A percentile compares a stretch with the other conserved stretches of the same genome.
phyloP scores from a whole-genome alignment of 2,329 filamentous ascomycete species.

The Arthroderma sp. region DNA sequence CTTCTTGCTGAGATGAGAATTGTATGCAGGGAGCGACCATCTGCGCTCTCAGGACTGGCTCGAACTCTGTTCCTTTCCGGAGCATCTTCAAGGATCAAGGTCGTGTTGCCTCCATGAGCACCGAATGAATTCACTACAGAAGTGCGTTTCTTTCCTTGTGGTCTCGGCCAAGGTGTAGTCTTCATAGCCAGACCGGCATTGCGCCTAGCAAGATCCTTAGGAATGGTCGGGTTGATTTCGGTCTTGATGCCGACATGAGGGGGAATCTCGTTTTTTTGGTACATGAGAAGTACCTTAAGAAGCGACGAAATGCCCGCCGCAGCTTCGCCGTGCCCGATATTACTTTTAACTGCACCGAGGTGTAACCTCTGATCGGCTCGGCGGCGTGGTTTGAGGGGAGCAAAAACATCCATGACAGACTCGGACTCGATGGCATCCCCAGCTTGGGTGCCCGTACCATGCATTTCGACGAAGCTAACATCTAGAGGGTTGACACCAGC shows the following conservation, averaged over 20 bases:
- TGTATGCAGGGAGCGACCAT: slow-evolving; percentile 32
- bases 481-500: slow-evolving; percentile 44
- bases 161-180: slow-evolving; percentile 11
- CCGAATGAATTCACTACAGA: slow-evolving; percentile 55
- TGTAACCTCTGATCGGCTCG: slow-evolving; percentile 7
- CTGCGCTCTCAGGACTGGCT: not conserved
- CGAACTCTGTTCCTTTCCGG: slow-evolving; percentile 1
- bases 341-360: slow-evolving; percentile 22
- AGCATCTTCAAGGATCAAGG: slow-evolving; percentile 15
- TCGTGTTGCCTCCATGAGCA: slow-evolving; percentile 57
- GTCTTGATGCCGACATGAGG: slow-evolving; percentile 15
- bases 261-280: slow-evolving; percentile 19
- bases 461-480: slow-evolving; percentile 19
- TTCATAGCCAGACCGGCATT: slow-evolving; percentile 11
- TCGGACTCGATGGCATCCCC: slow-evolving; percentile 8
- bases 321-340: slow-evolving; percentile 23
- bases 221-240: not conserved
- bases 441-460: slow-evolving; percentile 1
- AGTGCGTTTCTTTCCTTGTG: slow-evolving; percentile 22
- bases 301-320: slow-evolving; percentile 20
- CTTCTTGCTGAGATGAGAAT: slow-evolving; percentile 47
- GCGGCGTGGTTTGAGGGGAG: slow-evolving; percentile 33
- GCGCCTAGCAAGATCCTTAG: slow-evolving; percentile 7
- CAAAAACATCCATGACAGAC: slow-evolving; percentile 56
- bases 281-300: slow-evolving; percentile 20